Conservation (phyloP, 768 basidiomycete species). For the Tricholoma sp. region DNA sequence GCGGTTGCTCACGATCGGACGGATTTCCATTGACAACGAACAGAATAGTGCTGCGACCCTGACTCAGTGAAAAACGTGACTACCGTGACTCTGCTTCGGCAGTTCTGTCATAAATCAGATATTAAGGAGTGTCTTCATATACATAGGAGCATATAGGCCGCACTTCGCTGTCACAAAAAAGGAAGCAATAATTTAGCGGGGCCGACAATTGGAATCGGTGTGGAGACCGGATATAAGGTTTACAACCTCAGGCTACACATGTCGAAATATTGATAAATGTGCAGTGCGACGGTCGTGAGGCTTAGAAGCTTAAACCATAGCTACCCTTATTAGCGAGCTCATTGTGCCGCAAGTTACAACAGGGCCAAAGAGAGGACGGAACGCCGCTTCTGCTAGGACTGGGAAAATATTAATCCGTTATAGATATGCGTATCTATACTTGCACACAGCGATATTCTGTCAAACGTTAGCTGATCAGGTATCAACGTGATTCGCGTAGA, state of each 20-base stretch:
- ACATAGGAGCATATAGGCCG: too few species aligned
- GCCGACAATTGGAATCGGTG: background rate
- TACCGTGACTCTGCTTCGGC: background rate
- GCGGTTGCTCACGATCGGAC: conserved; percentile 3
- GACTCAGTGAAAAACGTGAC: too few species aligned
- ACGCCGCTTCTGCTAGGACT: background rate
- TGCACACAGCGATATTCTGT: background rate
- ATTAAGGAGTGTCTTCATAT: too few species aligned
- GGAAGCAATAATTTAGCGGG: background rate
- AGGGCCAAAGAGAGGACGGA: background rate
- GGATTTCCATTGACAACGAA: conserved; percentile 1
- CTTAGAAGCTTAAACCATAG: background rate
- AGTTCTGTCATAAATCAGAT: too few species aligned
- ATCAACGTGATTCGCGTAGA: too few species aligned
- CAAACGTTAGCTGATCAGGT: too few species aligned
- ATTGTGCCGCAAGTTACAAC: background rate
- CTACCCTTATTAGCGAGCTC: background rate
- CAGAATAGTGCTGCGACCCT: background rate
- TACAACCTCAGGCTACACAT: background rate
- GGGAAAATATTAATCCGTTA: background rate
- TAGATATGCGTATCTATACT: background rate
- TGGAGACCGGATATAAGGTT: background rate
- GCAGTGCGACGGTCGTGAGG: too few species aligned
- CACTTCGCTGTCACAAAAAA: too few species aligned
- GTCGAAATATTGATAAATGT: background rate